These are phyloP conservation scores for Pythium rishiriense DNA, from an alignment of 352 stramenopile species.

Conservation along the genomic window DNA sequence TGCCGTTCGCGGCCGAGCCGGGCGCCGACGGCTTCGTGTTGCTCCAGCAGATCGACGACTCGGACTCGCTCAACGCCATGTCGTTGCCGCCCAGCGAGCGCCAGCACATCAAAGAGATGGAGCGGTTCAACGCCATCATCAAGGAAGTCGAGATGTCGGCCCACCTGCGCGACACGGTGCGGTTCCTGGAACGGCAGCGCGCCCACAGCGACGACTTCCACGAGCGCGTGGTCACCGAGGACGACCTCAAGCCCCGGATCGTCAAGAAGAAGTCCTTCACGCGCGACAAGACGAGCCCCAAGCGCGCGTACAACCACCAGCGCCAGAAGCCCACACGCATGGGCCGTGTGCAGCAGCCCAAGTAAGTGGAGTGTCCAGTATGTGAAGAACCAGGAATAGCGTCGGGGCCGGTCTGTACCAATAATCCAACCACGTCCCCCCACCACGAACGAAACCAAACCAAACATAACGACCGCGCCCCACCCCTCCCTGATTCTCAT, in stretches of 20 bases:
- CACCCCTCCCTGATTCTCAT: too few species aligned
- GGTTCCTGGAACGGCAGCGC: constrained; percentile 59
- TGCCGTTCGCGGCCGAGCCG: constrained; percentile 62
- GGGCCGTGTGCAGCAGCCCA: constrained; percentile 69
- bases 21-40: constrained; percentile 66
- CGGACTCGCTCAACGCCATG: constrained; percentile 42
- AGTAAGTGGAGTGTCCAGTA: constrained; percentile 40
- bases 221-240: constrained; percentile 48
- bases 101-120: constrained; percentile 71
- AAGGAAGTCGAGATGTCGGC: constrained; percentile 69
- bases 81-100: constrained; percentile 53
- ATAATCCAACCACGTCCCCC: background rate
- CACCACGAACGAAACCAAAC: too few species aligned
- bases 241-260: constrained; percentile 44
- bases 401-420: background rate
- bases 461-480: too few species aligned
- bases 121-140: constrained; percentile 72
- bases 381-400: too few species aligned
- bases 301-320: constrained; percentile 40
- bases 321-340: constrained; percentile 59
- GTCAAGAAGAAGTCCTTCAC: constrained; percentile 54
- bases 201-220: constrained; percentile 67
- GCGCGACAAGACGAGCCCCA: constrained; percentile 41
- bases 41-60: constrained; percentile 66
- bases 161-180: constrained; percentile 60